Conservation (phyloP, 805 yeast genomes). For the Candida takata region DNA sequence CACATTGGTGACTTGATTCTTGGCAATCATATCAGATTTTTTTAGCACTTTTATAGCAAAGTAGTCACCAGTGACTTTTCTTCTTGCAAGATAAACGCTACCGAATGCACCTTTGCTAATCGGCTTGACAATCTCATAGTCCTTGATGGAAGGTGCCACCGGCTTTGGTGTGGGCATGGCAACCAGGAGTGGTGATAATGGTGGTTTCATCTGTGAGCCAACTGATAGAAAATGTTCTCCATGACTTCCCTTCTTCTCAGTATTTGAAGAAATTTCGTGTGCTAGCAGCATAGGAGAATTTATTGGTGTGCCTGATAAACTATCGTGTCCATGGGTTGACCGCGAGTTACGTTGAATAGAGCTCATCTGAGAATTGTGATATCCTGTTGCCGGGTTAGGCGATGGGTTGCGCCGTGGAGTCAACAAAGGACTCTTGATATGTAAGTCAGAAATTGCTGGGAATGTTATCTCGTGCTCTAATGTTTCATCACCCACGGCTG, state of each 20-base stretch:
- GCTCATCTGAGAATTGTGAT: slow-evolving; percentile 45
- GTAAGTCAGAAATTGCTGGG: slow-evolving; percentile 20
- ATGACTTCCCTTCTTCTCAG: slow-evolving; percentile 22
- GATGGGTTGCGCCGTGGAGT: slow-evolving; percentile 26
- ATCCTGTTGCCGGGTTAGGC: slow-evolving; percentile 13
- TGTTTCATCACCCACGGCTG: slow-evolving; percentile 7
- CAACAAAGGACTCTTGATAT: slow-evolving; percentile 23
- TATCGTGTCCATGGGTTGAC: slow-evolving; percentile 11
- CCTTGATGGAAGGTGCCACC: slow-evolving; percentile 64
- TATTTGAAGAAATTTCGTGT: slow-evolving; percentile 28
- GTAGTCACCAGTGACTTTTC: slow-evolving; percentile 85
- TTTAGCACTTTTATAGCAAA: slow-evolving; percentile 90
- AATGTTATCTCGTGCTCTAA: slow-evolving; percentile 10
- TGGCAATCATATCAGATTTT: slow-evolving; percentile 94
- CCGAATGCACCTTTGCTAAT: slow-evolving; percentile 98
- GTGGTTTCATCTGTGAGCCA: slow-evolving; percentile 40
- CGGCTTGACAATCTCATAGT: slow-evolving; percentile 87
- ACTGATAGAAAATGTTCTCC: slow-evolving; percentile 24
- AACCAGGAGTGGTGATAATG: slow-evolving; percentile 72
- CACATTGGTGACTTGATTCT: slow-evolving; percentile 92
- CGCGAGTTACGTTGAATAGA: slow-evolving; percentile 49
- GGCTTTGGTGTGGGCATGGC: slow-evolving; percentile 52
- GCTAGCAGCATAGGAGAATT: slow-evolving; percentile 53
- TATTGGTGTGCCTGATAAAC: slow-evolving; percentile 35
- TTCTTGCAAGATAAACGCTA: slow-evolving; percentile 79